Percentiles rank a stretch among this genome's conserved stretches.
Evolutionary conservation across 1,139 yeast species (phyloP).

Genomic region (Protomyces arabidopsidicola): DNA sequence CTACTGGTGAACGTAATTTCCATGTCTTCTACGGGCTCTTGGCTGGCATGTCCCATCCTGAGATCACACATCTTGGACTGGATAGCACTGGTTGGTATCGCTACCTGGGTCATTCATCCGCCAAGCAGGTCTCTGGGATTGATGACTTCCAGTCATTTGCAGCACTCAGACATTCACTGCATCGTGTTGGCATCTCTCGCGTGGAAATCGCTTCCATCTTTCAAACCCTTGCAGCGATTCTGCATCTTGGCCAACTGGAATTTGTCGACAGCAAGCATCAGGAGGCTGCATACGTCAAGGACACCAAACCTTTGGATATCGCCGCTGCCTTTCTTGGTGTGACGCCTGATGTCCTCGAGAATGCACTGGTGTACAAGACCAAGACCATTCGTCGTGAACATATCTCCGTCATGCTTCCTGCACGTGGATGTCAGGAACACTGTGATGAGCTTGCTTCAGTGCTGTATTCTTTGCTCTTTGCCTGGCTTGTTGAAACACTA

Average conservation of each 20-base stretch:
- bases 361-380: slow-evolving; percentile 43
- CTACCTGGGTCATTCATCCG: slow-evolving; percentile 45
- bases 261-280: slow-evolving; percentile 42
- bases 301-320: slow-evolving; percentile 36
- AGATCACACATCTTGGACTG: slow-evolving; percentile 42
- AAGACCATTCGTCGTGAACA: slow-evolving; percentile 42
- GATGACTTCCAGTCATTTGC: slow-evolving; percentile 42
- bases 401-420: slow-evolving; percentile 44
- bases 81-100: slow-evolving; percentile 39
- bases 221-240: slow-evolving; percentile 45
- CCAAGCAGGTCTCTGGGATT: slow-evolving; percentile 40
- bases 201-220: slow-evolving; percentile 46
- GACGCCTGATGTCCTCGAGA: slow-evolving; percentile 41
- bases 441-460: slow-evolving; percentile 46
- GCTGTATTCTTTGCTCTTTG: slow-evolving; percentile 43
- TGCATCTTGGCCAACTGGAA: slow-evolving; percentile 44
- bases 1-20: slow-evolving; percentile 45
- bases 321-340: slow-evolving; percentile 45
- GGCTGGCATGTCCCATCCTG: slow-evolving; percentile 43
- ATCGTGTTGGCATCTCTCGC: slow-evolving; percentile 41
- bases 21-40: slow-evolving; percentile 44
- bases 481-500: slow-evolving; percentile 44
- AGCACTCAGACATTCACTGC: slow-evolving; percentile 41
- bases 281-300: slow-evolving; percentile 30
- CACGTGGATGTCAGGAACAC: slow-evolving; percentile 44